A percentile compares a stretch with the other conserved stretches of the same genome.
phyloP scores from a whole-genome alignment of 352 stramenopile species.

The Pythium aquatile region DNA sequence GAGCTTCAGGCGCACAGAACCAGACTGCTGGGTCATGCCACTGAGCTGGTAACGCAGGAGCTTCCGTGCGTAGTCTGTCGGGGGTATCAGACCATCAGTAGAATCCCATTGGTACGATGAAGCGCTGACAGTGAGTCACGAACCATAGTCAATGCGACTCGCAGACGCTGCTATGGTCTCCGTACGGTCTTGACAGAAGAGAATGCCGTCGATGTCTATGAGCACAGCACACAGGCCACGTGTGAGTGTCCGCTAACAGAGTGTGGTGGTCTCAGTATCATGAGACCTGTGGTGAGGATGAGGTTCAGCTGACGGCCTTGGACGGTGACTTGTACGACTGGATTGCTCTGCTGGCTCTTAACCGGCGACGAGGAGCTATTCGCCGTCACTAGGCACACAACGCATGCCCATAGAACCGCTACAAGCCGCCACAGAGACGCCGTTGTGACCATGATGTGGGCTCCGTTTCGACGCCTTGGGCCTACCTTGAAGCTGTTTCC shows the following conservation, averaged over 20 bases:
- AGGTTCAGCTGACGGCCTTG: constrained; percentile 35
- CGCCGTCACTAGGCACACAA: background rate
- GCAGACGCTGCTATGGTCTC: background rate
- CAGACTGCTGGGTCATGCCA: constrained; percentile 31
- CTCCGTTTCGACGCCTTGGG: background rate
- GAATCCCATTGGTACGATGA: background rate
- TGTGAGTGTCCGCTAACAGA: background rate
- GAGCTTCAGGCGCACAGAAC: constrained; percentile 25
- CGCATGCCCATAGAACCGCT: background rate
- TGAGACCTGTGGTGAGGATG: constrained; percentile 39
- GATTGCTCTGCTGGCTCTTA: constrained; percentile 48
- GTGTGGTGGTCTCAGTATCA: too few species aligned
- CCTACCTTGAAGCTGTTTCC: constrained; percentile 23
- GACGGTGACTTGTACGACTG: constrained; percentile 35
- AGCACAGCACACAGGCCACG: background rate
- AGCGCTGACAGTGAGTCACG: background rate
- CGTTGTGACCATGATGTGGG: background rate
- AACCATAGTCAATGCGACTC: constrained; percentile 40
- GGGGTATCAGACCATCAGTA: background rate
- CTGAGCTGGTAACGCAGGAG: constrained; percentile 51
- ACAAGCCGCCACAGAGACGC: background rate
- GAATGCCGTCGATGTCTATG: constrained; percentile 39
- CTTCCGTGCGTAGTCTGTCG: constrained; percentile 52
- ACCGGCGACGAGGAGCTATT: constrained; percentile 16
- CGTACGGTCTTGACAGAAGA: constrained; percentile 36